Evolutionary conservation across 345 rosid genomes (phyloP).

Genomic region (Salix koriyanagi): DNA sequence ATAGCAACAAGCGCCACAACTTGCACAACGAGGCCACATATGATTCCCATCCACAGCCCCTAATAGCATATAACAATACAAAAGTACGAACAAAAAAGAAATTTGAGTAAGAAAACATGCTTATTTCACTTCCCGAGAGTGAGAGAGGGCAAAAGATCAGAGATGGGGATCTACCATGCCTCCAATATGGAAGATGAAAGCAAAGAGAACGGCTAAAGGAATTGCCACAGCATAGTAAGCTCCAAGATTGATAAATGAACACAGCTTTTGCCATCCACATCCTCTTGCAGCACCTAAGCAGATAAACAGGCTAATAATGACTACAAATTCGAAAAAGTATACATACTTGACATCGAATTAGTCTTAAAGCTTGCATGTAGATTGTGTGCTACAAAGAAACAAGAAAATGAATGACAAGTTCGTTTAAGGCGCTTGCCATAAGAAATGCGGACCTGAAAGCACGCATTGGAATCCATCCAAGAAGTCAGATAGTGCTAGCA

Average conservation of each 20-base stretch:
- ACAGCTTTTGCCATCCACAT: constrained; percentile 47
- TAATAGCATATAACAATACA: background rate
- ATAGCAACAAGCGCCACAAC: constrained; percentile 35
- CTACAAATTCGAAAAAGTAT: background rate
- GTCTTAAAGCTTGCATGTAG: background rate
- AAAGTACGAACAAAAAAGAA: too few relatives aligned
- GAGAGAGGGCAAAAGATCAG: background rate
- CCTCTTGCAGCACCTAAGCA: constrained; percentile 49
- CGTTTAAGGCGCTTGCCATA: background rate
- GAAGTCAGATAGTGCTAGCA: constrained; percentile 42
- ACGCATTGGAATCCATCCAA: constrained; percentile 48
- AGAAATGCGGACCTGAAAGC: constrained; percentile 36
- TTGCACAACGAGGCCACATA: constrained; percentile 38
- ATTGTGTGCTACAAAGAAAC: background rate
- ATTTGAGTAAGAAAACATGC: background rate
- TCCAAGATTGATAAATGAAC: constrained; percentile 45
- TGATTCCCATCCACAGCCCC: constrained; percentile 57
- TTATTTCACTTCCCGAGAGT: background rate
- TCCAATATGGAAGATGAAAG: constrained; percentile 36
- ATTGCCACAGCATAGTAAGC: constrained; percentile 48
- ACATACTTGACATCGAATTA: background rate
- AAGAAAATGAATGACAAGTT: background rate
- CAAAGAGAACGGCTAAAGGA: constrained; percentile 40
- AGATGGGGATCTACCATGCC: constrained; percentile 25
- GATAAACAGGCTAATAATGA: background rate